Percentiles rank a stretch among this genome's conserved stretches.
Evolutionary conservation across 208 protist genomes (phyloP).

Genomic region (Trypanosoma grayi): DNA sequence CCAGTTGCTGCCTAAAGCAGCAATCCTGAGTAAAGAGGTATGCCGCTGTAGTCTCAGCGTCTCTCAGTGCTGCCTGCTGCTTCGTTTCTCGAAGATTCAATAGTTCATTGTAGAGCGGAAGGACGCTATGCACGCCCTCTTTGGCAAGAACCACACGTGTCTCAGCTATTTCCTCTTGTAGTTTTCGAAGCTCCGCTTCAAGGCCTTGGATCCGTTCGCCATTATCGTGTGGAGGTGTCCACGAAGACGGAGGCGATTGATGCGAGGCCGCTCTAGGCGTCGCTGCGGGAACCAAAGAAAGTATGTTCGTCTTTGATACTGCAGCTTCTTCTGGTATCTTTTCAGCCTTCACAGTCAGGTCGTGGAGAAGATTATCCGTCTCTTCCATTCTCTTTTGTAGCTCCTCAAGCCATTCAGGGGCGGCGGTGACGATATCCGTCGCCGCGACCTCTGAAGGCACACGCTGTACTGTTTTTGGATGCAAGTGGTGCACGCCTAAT

Average conservation of each 20-base stretch:
- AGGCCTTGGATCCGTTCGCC: neutral
- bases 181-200: conserved; percentile 8
- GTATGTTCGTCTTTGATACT: neutral
- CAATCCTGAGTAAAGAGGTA: conserved; percentile 18
- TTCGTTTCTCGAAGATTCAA: conserved; percentile 34
- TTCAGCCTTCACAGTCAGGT: neutral
- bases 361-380: conserved; percentile 8
- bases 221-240: neutral
- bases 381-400: neutral
- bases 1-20: conserved; percentile 15
- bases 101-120: conserved; percentile 60
- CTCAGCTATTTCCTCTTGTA: conserved; percentile 32
- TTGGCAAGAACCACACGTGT: conserved; percentile 38
- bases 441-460: neutral
- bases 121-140: conserved; percentile 34
- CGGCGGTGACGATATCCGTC: neutral
- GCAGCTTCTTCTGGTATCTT: neutral
- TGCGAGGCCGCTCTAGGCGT: neutral
- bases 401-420: conserved; percentile 13
- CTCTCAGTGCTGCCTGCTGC: conserved; percentile 2
- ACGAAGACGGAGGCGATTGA: neutral
- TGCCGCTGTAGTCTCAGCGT: conserved; percentile 18
- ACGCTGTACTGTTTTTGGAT: neutral
- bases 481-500: neutral
- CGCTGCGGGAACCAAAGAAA: neutral